These are phyloP conservation scores for Peziza echinospora DNA, from an alignment of 495 filamentous ascomycete genomes.

Conservation along the genomic window DNA sequence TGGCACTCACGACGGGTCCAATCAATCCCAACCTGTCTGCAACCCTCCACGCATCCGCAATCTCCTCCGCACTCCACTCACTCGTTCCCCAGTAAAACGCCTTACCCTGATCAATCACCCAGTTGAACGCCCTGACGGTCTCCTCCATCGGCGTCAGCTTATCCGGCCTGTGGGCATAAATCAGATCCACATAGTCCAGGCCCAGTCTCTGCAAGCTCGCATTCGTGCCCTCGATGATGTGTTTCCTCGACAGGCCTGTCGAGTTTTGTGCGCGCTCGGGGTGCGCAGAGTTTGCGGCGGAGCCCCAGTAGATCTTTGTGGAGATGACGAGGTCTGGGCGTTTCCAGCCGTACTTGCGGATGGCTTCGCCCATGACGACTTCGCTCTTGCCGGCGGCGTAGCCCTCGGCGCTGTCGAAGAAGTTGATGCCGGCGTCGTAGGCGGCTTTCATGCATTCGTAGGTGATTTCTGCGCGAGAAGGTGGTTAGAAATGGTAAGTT, in stretches of 20 bases:
- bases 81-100: conserved; percentile 84
- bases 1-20: conserved; percentile 32
- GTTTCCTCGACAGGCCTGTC: conserved; percentile 58
- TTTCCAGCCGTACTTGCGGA: conserved; percentile 47
- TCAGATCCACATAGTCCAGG: conserved; percentile 55
- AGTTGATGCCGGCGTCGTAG: conserved; percentile 54
- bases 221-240: conserved; percentile 51
- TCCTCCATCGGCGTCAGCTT: conserved; percentile 70
- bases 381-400: conserved; percentile 35
- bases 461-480: conserved; percentile 35
- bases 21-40: conserved; percentile 58
- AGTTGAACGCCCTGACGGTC: conserved; percentile 65
- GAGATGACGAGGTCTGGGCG: conserved; percentile 65
- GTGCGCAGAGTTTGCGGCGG: conserved; percentile 39
- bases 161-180: conserved; percentile 74
- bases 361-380: conserved; percentile 34
- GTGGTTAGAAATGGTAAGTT: neutral
- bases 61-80: conserved; percentile 68
- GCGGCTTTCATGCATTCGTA: conserved; percentile 52
- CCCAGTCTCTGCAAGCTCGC: conserved; percentile 45
- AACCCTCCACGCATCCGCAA: conserved; percentile 49
- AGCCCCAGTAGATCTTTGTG: conserved; percentile 68
- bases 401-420: conserved; percentile 33
- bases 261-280: conserved; percentile 8
- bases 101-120: conserved; percentile 53